These are phyloP conservation scores for Lolium multiflorum DNA, from an alignment of 176 grass and related monocot species.

Conservation along the genomic window DNA sequence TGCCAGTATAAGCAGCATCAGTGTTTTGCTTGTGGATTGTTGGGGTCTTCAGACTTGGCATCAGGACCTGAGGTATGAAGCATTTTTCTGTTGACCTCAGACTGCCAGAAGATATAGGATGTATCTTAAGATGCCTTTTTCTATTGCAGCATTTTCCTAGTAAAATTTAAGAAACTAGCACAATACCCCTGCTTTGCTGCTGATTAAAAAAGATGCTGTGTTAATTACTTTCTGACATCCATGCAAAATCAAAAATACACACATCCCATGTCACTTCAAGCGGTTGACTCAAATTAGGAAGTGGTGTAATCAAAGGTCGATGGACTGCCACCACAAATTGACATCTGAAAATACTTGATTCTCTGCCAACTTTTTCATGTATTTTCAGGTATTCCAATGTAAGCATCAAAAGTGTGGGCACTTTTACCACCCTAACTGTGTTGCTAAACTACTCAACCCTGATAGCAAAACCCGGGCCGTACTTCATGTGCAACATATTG, in stretches of 20 bases:
- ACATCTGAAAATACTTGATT: slow-evolving; percentile 25
- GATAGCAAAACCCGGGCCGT: slow-evolving; percentile 20
- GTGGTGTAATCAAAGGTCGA: not conserved
- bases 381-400: slow-evolving; percentile 76
- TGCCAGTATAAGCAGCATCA: slow-evolving; percentile 49
- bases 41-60: slow-evolving; percentile 58
- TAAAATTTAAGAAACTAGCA: slow-evolving; percentile 16
- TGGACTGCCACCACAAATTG: not conserved
- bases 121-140: slow-evolving; percentile 20
- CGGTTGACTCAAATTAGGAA: not conserved
- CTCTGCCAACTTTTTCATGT: not conserved
- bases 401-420: slow-evolving; percentile 63
- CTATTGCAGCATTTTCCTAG: not conserved
- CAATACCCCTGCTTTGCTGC: not conserved
- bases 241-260: slow-evolving; percentile 1
- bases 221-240: not conserved
- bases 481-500: slow-evolving; percentile 43
- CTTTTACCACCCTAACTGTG: slow-evolving; percentile 80
- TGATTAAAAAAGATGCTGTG: not conserved
- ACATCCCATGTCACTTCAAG: not conserved
- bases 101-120: not conserved
- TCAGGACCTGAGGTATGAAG: slow-evolving; percentile 43
- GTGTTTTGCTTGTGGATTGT: slow-evolving; percentile 65
- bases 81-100: no score
- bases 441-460: slow-evolving; percentile 57